These are phyloP conservation scores for Sporopachydermia lactativora DNA, from an alignment of 805 yeast species.

Conservation along the genomic window DNA sequence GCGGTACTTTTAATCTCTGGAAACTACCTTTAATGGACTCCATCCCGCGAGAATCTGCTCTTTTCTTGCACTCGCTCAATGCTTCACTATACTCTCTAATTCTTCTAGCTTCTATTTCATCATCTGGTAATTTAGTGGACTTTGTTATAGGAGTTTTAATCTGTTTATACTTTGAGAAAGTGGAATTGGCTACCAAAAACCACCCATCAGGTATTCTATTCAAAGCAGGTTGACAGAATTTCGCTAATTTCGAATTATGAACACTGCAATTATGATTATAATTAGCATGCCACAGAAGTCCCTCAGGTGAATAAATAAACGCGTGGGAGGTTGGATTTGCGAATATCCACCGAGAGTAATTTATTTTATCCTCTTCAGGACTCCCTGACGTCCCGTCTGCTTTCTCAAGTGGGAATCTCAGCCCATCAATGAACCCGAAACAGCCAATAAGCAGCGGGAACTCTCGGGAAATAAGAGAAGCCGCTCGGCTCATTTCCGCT, in stretches of 20 bases:
- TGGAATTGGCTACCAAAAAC: not conserved
- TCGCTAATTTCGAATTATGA: not conserved
- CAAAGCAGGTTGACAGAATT: not conserved
- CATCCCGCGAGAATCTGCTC: not conserved
- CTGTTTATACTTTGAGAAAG: conserved; percentile 1
- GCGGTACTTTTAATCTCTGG: conserved; percentile 1
- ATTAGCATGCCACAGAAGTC: not conserved
- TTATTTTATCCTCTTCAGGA: not conserved
- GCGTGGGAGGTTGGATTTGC: not conserved
- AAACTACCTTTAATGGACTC: not conserved
- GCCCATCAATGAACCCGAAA: conserved; percentile 1
- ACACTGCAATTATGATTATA: conserved; percentile 1
- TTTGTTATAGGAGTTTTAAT: not conserved
- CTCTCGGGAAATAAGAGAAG: not conserved
- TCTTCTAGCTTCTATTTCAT: not conserved
- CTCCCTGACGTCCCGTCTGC: too few relatives aligned
- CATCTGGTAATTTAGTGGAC: not conserved
- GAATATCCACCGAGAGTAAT: not conserved
- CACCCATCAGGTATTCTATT: conserved; percentile 1
- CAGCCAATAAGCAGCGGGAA: not conserved
- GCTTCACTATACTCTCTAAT: not conserved
- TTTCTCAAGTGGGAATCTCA: not conserved
- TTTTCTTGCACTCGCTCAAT: not conserved
- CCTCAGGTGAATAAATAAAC: not conserved
- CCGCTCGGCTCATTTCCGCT: not conserved